Percentiles rank a stretch among this genome's conserved stretches.
These are phyloP conservation scores for Letharia lupina DNA, from an alignment of 495 filamentous ascomycete genomes.

Conservation along the genomic window DNA sequence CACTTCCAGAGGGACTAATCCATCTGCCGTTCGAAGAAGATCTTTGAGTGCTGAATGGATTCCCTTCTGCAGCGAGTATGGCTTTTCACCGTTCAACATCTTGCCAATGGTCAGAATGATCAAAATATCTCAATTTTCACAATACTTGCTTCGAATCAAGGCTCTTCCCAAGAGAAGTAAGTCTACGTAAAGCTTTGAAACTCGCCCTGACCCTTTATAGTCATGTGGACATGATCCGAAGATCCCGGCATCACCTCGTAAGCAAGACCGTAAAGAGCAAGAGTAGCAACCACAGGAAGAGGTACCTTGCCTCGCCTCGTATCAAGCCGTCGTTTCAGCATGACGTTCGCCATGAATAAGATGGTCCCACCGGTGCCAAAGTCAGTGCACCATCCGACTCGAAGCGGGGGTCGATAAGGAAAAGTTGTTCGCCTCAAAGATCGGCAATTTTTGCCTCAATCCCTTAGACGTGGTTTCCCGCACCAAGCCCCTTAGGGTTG, in stretches of 20 bases:
- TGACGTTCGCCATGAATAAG: background rate
- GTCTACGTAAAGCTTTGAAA: no score
- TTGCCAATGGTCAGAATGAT: background rate
- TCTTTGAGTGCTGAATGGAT: background rate
- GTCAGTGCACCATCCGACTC: background rate
- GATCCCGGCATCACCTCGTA: no score
- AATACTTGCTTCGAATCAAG: no score
- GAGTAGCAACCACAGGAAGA: no score
- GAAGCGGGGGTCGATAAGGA: background rate
- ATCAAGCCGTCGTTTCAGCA: background rate
- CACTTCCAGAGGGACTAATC: background rate
- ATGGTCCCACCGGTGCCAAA: background rate
- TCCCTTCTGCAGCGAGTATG: background rate
- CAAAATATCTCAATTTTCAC: no score
- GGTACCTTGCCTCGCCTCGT: no score
- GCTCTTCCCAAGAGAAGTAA: no score
- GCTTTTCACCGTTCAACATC: background rate
- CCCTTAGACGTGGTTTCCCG: no score
- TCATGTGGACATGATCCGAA: no score
- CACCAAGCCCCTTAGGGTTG: background rate
- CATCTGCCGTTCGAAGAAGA: background rate
- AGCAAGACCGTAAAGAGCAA: no score
- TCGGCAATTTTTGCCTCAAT: background rate
- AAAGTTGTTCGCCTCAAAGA: background rate
- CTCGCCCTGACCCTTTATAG: no score